These are phyloP conservation scores for Debaryomyces singareniensis DNA, from an alignment of 1,139 yeast species.

Conservation along the genomic window DNA sequence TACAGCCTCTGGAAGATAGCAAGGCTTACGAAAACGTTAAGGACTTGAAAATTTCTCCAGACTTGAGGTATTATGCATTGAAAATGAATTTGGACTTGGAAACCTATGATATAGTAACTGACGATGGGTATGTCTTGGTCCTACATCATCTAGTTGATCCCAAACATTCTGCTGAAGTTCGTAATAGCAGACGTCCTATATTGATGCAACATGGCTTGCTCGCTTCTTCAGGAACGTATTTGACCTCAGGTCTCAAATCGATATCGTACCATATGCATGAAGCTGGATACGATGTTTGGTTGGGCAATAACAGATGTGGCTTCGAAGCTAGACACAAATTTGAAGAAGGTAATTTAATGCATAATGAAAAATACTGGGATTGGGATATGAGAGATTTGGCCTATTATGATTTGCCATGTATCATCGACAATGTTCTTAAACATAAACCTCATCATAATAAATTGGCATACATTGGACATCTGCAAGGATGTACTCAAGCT, in stretches of 20 bases:
- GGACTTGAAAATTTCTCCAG: slow-evolving; percentile 19
- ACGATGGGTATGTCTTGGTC: slow-evolving; percentile 71
- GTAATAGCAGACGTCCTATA: slow-evolving; percentile 47
- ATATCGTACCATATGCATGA: slow-evolving; percentile 58
- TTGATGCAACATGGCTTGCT: slow-evolving; percentile 79
- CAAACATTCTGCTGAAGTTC: slow-evolving; percentile 24
- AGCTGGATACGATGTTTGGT: slow-evolving; percentile 84
- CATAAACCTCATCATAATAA: slow-evolving; percentile 38
- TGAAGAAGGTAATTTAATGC: slow-evolving; percentile 35
- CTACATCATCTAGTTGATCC: slow-evolving; percentile 61
- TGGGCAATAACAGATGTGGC: slow-evolving; percentile 88
- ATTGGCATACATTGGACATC: slow-evolving; percentile 69
- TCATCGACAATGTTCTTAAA: slow-evolving; percentile 54
- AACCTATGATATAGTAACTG: slow-evolving; percentile 56
- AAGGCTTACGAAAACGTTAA: slow-evolving; percentile 26
- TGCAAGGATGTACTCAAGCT: slow-evolving; percentile 90
- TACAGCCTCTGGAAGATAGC: slow-evolving; percentile 9
- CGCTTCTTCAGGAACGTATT: slow-evolving; percentile 80
- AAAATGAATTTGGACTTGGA: slow-evolving; percentile 55
- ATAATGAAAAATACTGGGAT: slow-evolving; percentile 56
- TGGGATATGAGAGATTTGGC: slow-evolving; percentile 89
- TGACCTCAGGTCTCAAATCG: slow-evolving; percentile 72
- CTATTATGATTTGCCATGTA: slow-evolving; percentile 64
- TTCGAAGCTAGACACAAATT: slow-evolving; percentile 58
- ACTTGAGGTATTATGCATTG: slow-evolving; percentile 58